These are phyloP conservation scores for Yamadazyma dendronema DNA, from an alignment of 1,139 yeast genomes.

Conservation along the genomic window DNA sequence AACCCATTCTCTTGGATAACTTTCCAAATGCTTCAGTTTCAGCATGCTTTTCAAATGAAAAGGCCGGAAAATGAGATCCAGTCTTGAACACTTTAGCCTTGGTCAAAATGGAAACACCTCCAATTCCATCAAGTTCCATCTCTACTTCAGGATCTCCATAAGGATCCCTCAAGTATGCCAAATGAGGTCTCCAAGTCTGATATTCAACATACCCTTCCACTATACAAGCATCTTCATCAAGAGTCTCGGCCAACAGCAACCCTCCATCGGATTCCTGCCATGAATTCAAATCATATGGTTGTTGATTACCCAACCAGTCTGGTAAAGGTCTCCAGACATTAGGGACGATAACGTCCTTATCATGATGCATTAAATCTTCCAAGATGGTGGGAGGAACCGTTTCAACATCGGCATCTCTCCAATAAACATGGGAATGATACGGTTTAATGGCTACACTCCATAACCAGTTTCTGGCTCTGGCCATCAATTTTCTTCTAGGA, in stretches of 20 bases:
- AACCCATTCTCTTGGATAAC: constrained; percentile 78
- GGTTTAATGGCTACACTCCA: constrained; percentile 53
- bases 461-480: constrained; percentile 54
- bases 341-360: constrained; percentile 62
- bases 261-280: constrained; percentile 92
- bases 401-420: constrained; percentile 58
- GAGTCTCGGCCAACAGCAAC: constrained; percentile 67
- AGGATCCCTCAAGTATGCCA: constrained; percentile 83
- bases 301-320: constrained; percentile 85
- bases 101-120: constrained; percentile 83
- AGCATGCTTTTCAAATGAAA: constrained; percentile 86
- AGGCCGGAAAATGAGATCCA: constrained; percentile 88
- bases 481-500: constrained; percentile 53
- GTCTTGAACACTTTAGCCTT: constrained; percentile 76
- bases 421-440: constrained; percentile 52
- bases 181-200: constrained; percentile 90
- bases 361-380: constrained; percentile 55
- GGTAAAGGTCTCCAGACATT: constrained; percentile 93
- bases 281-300: constrained; percentile 86
- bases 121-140: constrained; percentile 88
- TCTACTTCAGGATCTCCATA: constrained; percentile 84
- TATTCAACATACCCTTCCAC: constrained; percentile 92
- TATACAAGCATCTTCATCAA: constrained; percentile 85
- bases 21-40: constrained; percentile 95
- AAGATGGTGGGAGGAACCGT: constrained; percentile 50